Evolutionary conservation across 2,329 filamentous ascomycete genomes (phyloP), one percentile per base, ranked within the genome.

Genomic region (Pseudogymnoascus sp.): DNA sequence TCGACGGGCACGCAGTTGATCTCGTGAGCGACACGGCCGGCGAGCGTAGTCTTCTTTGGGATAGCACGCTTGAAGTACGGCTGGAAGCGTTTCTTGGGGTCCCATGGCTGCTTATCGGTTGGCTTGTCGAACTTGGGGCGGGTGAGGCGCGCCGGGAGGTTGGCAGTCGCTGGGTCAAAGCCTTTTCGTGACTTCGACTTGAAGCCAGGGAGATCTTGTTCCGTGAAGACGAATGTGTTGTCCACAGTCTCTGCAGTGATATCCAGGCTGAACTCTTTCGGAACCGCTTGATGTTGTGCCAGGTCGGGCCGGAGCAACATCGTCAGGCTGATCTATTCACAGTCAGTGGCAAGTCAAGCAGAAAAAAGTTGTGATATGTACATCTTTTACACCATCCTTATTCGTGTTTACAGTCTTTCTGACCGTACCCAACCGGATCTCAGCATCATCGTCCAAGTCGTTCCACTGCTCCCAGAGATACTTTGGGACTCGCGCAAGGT

Each of bases 171-270:
- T 7, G 82, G 81, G 62, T 84, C 81, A n/a, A 80, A 79, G 61
- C 81, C 79, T 59, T 77, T 76, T 69, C 80, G 82, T 71, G 82
- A 83, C 73, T 81, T 83, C 16, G 79, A 78, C 69, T 83, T 83
- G 76, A 86, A 92, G 38, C 90, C 90, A 0, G 92, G 90, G 21
- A 96, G 82, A 71, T 97, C 91, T 74, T 96, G 92, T 76, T 99
- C 95, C 42, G 89, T 92, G 73, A 99, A 99, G 63, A 97, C 80
- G 73, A 89, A 96, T 19, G 92, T 95, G 75, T 96, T 97, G 71
- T 85, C 85, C 35, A 93, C 85, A n/a, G 83, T 77, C 44, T 79
- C 74, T 42, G 85, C 82, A 24, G 83, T 86, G 56, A 91, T 81
- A 56, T 91, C 86, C 64, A 97, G 78, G 68, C 91, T 84, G 76